Evolutionary conservation across 306 rosid species (phyloP).

Genomic region (Gastrolobium villosum): DNA sequence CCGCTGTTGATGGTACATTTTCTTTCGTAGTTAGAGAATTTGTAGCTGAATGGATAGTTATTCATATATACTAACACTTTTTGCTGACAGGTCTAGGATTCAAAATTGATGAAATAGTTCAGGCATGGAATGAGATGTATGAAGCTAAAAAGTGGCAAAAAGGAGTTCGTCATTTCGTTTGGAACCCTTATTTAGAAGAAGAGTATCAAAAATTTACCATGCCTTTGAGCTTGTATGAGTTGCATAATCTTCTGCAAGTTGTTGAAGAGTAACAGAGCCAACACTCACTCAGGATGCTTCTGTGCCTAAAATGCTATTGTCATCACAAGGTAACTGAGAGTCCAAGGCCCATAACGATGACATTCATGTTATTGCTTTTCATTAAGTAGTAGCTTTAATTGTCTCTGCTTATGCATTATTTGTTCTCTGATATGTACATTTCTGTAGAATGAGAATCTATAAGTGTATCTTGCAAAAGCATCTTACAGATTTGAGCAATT

Average conservation of each 20-base stretch:
- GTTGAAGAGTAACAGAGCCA: constrained; percentile 36
- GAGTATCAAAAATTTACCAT: constrained; percentile 73
- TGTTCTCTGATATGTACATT: constrained; percentile 33
- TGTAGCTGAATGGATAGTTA: constrained; percentile 7
- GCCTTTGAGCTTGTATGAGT: constrained; percentile 76
- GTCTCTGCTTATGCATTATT: constrained; percentile 9
- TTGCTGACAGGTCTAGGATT: constrained; percentile 70
- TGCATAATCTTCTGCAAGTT: constrained; percentile 35
- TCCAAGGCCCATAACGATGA: not conserved
- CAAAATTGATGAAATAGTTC: constrained; percentile 86
- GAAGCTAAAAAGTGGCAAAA: constrained; percentile 82
- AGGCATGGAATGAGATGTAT: constrained; percentile 90
- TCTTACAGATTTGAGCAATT: constrained; percentile 20
- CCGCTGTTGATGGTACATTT: constrained; percentile 67
- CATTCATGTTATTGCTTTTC: constrained; percentile 18
- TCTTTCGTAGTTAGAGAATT: not conserved
- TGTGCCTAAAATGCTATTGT: constrained; percentile 45
- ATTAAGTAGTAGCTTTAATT: not conserved
- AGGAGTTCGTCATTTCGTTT: constrained; percentile 83
- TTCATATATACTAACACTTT: constrained; percentile 29
- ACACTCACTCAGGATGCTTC: constrained; percentile 42
- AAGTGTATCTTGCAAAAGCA: constrained; percentile 36
- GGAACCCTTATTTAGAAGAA: constrained; percentile 80
- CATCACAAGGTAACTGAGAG: constrained; percentile 59
- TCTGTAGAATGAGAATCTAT: constrained; percentile 28